Base-by-base conservation (phyloP, 768 basidiomycete species). In the Tylopilus plumbeoviolaceoides region DNA sequence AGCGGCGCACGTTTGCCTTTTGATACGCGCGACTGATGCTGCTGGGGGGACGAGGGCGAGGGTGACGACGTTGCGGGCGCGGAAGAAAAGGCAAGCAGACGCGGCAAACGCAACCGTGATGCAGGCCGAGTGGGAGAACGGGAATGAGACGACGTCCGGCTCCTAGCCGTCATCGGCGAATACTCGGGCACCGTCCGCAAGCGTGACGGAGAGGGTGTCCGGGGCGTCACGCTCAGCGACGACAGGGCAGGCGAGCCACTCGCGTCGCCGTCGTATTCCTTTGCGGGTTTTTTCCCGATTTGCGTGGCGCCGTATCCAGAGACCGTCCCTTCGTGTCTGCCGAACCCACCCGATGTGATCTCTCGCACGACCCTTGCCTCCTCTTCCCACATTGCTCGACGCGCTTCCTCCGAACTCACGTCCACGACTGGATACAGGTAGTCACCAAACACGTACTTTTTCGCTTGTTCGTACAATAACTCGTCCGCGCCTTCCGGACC, bases 381-480 rank as follows among this genome's bases (percentile, higher is more conserved):
- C 38, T 61, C 62, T 2, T 59, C 66, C 67, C 66, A 66, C 53
- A 70, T 66, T 4, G 50, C 64, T 9, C 39, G 47, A 17, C 64
- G 69, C 7, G 66, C 67, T 21, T 66, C 71, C 48, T 76, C 71
- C 23, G 85, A 82, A 70, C 89, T 93, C 44, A 91, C 87, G 62
- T 95, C 94, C 55, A 94, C 84, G 50, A 82, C 83, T 1, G 93
- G 94, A 65, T 95, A 95, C 62, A 89, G 81, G 65, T 93, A 92
- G 70, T 95, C 89, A 5, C 92, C 92, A 59, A 93, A 98, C 23
- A 95, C 76, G 55, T 91, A 89, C 58, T 80, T 76, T 66, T 82
- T 81, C 66, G 90, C 86, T 36, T 92, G 79, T 27, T 72, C 76
- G 63, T 87, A 98, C 47, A 95, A 69, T 57, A 75, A 75, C 60